A percentile compares a stretch with the other conserved stretches of the same genome.
Evolutionary conservation across 169 alveolate genomes (phyloP).

Genomic region (Cystoisospora suis): DNA sequence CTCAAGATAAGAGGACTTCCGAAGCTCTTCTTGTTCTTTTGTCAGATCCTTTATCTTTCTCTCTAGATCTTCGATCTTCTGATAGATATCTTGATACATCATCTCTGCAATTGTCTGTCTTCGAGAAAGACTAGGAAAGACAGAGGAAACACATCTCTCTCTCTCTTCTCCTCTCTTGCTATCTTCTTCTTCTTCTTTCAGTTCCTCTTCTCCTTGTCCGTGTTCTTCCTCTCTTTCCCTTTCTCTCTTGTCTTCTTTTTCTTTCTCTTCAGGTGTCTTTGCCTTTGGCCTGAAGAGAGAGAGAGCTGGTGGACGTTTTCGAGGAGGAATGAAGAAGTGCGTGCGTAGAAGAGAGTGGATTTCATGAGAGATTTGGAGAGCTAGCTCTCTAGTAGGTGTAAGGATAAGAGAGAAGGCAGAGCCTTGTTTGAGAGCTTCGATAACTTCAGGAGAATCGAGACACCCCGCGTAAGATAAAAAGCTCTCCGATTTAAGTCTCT

Average conservation of each 20-base stretch:
- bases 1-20: too few species aligned
- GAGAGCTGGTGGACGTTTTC: background rate
- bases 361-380: constrained; percentile 76
- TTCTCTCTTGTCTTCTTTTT: background rate
- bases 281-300: background rate
- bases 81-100: background rate
- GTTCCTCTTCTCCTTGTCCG: background rate
- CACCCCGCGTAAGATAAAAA: background rate
- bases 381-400: constrained; percentile 90
- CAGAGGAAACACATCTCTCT: too few species aligned
- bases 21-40: background rate
- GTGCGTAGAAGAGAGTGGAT: background rate
- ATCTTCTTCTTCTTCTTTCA: background rate
- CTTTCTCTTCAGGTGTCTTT: background rate
- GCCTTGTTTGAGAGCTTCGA: background rate
- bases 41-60: background rate
- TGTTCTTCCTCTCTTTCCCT: background rate
- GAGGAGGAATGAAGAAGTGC: background rate
- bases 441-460: background rate
- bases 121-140: too few species aligned
- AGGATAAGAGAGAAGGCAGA: constrained; percentile 70
- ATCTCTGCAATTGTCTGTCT: background rate
- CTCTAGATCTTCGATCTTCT: background rate
- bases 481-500: background rate
- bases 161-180: too few species aligned